Evolutionary conservation across 2,329 filamentous ascomycete genomes (phyloP), one percentile per base, ranked within the genome.

Genomic region (Fusarium cicatricum): DNA sequence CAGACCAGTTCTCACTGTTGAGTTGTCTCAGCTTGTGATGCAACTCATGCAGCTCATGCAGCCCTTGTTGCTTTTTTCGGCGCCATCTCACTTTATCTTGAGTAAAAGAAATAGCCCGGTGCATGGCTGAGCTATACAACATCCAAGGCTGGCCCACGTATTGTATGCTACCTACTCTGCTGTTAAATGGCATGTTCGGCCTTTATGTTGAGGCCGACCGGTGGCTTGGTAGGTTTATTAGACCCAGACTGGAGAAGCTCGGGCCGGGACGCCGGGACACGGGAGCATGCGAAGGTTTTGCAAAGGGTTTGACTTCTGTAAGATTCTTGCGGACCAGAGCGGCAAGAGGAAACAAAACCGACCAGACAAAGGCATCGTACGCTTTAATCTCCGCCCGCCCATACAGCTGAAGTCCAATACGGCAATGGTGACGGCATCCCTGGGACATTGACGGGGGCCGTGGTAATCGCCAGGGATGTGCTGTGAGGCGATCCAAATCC

Each of bases 401-500:
- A 49, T 42, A 34, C 40, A 44, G 31, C 52, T 51, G 51, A 40
- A 47, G 45, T 65, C 37, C 42, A 51, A 33, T 38, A 40, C 46
- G 55, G 45, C 39, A 52, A 56, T 42, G 44, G 42, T 34, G 58
- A 52, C 37, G 48, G 58, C 36, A 44, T 60, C 46, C 43, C 50
- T 54, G 56, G 39, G 39, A 38, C 23, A 17, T 43, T 15, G 44
- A 31, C 45, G 38, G 37, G 59, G 38, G 40, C 40, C 33, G 36
- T 33, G 28, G 50, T 34, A 45, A 47, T 37, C 39, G 52, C 26
- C 52, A 63, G 55, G 62, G 65, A 51, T 45, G 16, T 48, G 17
- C 45, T 34, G 38, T 40, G 21, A 59, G 54, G 44, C 43, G 59
- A 65, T 58, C 23, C 23, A 10, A 26, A 26, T 26, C 64, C 65